phyloP scores from a whole-genome alignment of 2,329 filamentous ascomycete genomes.

The Graphilbum ipis-grandicollis region DNA sequence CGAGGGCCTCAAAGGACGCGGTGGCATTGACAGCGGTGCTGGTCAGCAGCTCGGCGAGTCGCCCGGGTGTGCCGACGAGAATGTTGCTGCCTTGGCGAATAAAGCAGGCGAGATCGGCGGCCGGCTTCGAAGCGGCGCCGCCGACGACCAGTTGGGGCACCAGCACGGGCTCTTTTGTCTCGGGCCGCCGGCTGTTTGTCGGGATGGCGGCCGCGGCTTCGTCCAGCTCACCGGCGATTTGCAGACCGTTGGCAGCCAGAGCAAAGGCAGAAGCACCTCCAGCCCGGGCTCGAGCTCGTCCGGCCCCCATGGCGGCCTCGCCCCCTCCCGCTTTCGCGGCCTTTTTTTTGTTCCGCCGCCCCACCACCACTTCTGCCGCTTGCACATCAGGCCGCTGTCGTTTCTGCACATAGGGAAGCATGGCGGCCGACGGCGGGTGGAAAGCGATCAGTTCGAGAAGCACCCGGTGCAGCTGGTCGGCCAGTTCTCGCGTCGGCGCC shows the following conservation, averaged over 20 bases:
- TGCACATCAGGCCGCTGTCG: constrained; percentile 5
- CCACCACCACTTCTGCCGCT: constrained; percentile 8
- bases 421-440: constrained; percentile 59
- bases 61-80: constrained; percentile 71
- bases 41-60: constrained; percentile 71
- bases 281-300: background rate
- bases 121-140: constrained; percentile 51
- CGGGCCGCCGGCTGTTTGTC: constrained; percentile 17
- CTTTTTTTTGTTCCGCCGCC: background rate
- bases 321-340: background rate
- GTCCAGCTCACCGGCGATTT: constrained; percentile 7
- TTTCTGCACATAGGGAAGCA: constrained; percentile 28
- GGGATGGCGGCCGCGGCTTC: background rate
- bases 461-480: constrained; percentile 76
- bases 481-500: constrained; percentile 83
- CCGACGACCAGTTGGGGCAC: constrained; percentile 81
- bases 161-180: constrained; percentile 32
- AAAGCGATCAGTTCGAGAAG: constrained; percentile 63
- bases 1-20: constrained; percentile 77
- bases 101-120: constrained; percentile 76
- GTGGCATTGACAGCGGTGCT: constrained; percentile 80
- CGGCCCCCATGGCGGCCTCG: too few species aligned
- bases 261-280: background rate
- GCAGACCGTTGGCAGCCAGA: constrained; percentile 7
- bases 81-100: constrained; percentile 74